Evolutionary conservation across 108 stramenopile genomes (phyloP).

Genomic region (Parietichytrium sp.): DNA sequence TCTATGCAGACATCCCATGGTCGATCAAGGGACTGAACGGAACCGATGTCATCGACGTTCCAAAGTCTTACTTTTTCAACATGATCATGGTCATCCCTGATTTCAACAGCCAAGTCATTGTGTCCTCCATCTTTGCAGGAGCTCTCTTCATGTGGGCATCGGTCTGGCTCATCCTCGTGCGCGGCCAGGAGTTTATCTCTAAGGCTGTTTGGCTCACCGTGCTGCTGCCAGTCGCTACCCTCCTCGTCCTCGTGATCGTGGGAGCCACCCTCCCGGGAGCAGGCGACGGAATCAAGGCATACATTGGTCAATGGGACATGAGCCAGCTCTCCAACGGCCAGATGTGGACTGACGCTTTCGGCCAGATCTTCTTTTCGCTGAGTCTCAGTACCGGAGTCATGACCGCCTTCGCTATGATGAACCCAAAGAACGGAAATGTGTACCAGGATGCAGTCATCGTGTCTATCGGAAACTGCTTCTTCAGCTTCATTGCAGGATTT

Average conservation of each 20-base stretch:
- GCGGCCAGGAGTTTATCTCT: neutral
- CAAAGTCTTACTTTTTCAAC: neutral
- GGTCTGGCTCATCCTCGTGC: neutral
- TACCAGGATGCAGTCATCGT: conserved; percentile 61
- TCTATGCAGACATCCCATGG: neutral
- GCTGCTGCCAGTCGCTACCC: conserved; percentile 16
- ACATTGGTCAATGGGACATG: conserved; percentile 65
- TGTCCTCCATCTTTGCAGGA: conserved; percentile 17
- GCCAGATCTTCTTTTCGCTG: conserved; percentile 68
- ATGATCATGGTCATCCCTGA: neutral
- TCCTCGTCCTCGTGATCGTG: neutral
- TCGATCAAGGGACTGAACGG: neutral
- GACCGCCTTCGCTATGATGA: conserved; percentile 67
- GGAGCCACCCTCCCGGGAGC: conserved; percentile 6
- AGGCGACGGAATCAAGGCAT: conserved; percentile 48
- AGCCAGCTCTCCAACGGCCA: conserved; percentile 54
- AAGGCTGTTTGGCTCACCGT: conserved; percentile 34
- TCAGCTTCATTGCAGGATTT: conserved; percentile 66
- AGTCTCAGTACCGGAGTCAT: conserved; percentile 63
- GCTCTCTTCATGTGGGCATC: neutral
- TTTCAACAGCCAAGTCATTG: neutral
- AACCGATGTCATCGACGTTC: neutral
- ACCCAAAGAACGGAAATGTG: conserved; percentile 57
- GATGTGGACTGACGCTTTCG: conserved; percentile 64
- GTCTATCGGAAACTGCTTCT: conserved; percentile 56